A percentile compares a stretch with the other conserved stretches of the same genome.
These are phyloP conservation scores for Bocquillonia castaneifolia DNA, from an alignment of 441 rosid species.

Conservation along the genomic window DNA sequence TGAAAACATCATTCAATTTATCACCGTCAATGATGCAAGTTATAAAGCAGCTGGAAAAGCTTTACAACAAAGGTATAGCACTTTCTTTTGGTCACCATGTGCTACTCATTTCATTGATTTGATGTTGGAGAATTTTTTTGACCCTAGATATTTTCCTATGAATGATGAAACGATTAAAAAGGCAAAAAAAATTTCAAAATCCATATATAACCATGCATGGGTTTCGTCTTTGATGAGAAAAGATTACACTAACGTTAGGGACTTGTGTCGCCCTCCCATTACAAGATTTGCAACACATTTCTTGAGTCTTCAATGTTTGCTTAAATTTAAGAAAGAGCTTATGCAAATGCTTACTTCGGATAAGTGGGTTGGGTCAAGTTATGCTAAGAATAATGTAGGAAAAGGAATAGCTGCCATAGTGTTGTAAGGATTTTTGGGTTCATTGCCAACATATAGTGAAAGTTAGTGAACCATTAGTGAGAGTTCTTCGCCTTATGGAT, in stretches of 20 bases:
- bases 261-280: neutral
- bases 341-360: neutral
- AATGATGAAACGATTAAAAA: constrained; percentile 2
- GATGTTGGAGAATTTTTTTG: too few species aligned
- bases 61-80: neutral
- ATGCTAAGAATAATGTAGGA: constrained; percentile 3
- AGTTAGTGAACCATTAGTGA: neutral
- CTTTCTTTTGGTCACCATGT: neutral
- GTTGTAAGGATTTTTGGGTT: neutral
- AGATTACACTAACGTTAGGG: neutral
- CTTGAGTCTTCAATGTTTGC: neutral
- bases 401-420: neutral
- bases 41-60: neutral
- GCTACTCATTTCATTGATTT: neutral
- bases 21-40: constrained; percentile 2
- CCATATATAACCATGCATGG: constrained; percentile 9
- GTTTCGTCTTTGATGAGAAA: constrained; percentile 13
- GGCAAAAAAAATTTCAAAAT: neutral
- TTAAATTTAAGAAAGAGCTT: constrained; percentile 2
- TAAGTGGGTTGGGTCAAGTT: neutral
- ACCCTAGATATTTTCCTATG: neutral
- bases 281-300: neutral
- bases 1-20: constrained; percentile 1
- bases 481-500: neutral
- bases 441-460: neutral